These are phyloP conservation scores for Dacryopinax spathularia DNA, from an alignment of 768 basidiomycete genomes.

Conservation along the genomic window DNA sequence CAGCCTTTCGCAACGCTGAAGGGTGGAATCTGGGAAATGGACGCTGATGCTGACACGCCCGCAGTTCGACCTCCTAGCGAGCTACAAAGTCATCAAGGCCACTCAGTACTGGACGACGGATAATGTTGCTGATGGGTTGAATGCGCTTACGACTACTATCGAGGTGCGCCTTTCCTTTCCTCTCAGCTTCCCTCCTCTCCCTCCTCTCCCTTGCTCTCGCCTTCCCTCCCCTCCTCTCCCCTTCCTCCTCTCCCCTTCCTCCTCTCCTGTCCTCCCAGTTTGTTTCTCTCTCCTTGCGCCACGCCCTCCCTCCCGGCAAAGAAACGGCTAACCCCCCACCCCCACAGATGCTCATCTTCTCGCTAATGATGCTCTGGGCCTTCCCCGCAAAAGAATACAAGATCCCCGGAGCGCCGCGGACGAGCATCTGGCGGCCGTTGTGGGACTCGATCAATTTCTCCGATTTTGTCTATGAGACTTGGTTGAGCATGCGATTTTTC, in stretches of 20 bases:
- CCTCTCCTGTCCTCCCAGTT: not conserved
- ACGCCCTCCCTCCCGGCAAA: too few species aligned
- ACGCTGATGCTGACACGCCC: not conserved
- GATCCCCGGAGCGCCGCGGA: constrained; percentile 18
- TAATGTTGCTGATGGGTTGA: constrained; percentile 73
- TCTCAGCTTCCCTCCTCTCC: constrained; percentile 6
- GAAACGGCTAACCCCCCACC: not conserved
- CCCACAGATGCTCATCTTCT: constrained; percentile 67
- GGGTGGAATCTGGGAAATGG: not conserved
- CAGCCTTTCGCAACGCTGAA: too few species aligned
- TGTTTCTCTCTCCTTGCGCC: too few species aligned
- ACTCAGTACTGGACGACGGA: constrained; percentile 70
- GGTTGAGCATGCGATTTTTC: constrained; percentile 15
- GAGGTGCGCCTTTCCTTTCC: constrained; percentile 38
- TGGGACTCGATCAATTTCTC: constrained; percentile 36
- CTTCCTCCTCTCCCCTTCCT: constrained; percentile 6
- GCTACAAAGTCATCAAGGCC: constrained; percentile 25
- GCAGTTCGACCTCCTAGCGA: not conserved
- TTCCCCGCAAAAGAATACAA: constrained; percentile 58
- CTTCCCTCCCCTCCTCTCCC: constrained; percentile 5
- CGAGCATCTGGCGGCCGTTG: constrained; percentile 52
- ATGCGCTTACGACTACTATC: constrained; percentile 66
- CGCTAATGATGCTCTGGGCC: constrained; percentile 68
- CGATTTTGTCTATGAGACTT: not conserved
- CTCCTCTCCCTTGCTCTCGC: not conserved